Base-by-base conservation (phyloP, 1,284 basidiomycete species). In the Melanopsichium pennsylvanicum region DNA sequence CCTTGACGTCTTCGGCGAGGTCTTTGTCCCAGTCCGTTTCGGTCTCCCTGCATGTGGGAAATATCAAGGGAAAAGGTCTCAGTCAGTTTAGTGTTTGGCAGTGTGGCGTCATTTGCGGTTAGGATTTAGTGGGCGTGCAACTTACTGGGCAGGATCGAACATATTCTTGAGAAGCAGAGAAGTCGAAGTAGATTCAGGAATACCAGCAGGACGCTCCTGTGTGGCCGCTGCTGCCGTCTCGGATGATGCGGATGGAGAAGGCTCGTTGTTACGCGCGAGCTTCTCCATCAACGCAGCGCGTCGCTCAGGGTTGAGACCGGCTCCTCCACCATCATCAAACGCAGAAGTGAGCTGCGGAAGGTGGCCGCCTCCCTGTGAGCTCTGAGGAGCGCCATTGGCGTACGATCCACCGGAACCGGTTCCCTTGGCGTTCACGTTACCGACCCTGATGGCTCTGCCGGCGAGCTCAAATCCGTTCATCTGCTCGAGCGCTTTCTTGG, bases 401-500 rank as follows among this genome's bases (percentile, higher is more conserved):
- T 50, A 41, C 19, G 40, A 38, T 13, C 48, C 49, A 4, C 42
- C 46, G n/a, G 58, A 40, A 12, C 57, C 67, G 2, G 42, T 23
- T 33, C 74, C 74, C 32, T 67, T 67, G 21, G 74, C 67, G 37
- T 70, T 72, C 45, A 78, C 76, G 15, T 74, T 72, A 21, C 76
- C 74, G 3, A 80, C 75, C n/a, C 71, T 43, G 47, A 80, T 79
- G 51, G 89, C 90, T 60, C 95, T 88, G 39, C 93, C 96, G 39
- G 96, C 95, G 45, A 99, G 86, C 75, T 96, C 93, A 79, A 98
- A 97, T 11, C 92, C 92, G 84, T 97, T 93, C 93, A 99, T 97
- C 72, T 96, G 92, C 78, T 97, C 93, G 33, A 95, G 84, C 15
- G 95, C 95, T 88, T 94, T 94, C 81, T 91, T 90, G 16, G 96